Conservation (phyloP, 2,329 filamentous ascomycete genomes). For the Fusarium sp. region DNA sequence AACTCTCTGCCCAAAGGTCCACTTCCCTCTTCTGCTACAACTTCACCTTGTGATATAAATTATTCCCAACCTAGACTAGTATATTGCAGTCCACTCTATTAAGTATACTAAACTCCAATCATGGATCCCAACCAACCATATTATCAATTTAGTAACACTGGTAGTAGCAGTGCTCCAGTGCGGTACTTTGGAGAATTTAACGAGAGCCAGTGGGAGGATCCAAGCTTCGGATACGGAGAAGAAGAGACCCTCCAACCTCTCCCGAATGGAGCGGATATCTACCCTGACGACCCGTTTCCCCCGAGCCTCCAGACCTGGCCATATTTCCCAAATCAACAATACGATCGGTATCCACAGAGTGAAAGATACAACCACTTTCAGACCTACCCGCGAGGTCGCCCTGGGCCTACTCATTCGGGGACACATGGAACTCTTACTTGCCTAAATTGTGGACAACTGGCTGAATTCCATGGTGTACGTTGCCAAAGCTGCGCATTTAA, state of each 20-base stretch:
- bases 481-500: background rate
- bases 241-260: background rate
- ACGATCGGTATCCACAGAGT: background rate
- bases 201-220: background rate
- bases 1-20: rapidly evolving
- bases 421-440: background rate
- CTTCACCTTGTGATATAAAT: background rate
- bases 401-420: background rate
- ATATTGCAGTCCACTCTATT: background rate
- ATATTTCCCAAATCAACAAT: background rate
- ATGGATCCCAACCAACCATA: background rate
- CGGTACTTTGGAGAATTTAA: background rate
- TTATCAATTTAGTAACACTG: background rate
- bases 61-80: background rate
- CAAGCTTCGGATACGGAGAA: background rate
- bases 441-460: background rate
- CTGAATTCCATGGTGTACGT: background rate
- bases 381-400: background rate
- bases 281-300: background rate
- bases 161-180: background rate
- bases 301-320: background rate
- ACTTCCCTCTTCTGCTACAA: background rate
- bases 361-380: background rate
- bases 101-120: background rate
- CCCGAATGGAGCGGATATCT: background rate